Evolutionary conservation across 805 yeast genomes (phyloP).

Genomic region (Saccharomycopsis selenospora): DNA sequence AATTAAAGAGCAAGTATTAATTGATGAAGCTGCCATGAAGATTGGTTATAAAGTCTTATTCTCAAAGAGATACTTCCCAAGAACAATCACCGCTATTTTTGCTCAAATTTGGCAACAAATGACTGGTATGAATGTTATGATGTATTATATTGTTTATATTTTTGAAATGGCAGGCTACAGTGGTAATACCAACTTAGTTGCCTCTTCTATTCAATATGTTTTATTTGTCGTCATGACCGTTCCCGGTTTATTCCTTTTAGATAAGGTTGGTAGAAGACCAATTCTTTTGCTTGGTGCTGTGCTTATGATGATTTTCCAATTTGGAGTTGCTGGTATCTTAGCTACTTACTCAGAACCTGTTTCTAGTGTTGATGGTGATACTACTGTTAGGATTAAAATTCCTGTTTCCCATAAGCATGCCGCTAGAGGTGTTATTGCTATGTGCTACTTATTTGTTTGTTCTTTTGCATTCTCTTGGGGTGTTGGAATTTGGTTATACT

Average conservation of each 20-base stretch:
- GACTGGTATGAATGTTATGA: background rate
- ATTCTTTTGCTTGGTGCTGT: constrained; percentile 35
- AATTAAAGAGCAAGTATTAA: constrained; percentile 46
- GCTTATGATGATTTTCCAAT: constrained; percentile 35
- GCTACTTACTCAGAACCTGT: background rate
- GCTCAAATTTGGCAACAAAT: constrained; percentile 49
- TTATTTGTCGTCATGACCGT: too few species aligned
- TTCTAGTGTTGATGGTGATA: background rate
- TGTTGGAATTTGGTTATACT: background rate
- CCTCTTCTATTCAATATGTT: background rate
- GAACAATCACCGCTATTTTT: constrained; percentile 31
- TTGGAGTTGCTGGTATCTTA: too few species aligned
- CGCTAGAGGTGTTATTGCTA: too few species aligned
- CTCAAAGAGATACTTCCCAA: constrained; percentile 45
- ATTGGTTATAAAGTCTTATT: constrained; percentile 45
- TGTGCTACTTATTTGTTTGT: constrained; percentile 31
- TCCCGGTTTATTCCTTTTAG: background rate
- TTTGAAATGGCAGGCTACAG: constrained; percentile 57
- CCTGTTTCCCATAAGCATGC: constrained; percentile 27
- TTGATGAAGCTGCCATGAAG: constrained; percentile 43
- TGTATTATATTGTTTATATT: constrained; percentile 44
- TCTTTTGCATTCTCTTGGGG: constrained; percentile 34
- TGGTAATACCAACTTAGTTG: constrained; percentile 30
- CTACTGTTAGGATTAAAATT: constrained; percentile 32
- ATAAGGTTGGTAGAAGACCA: background rate